Conservation (phyloP, 163 green algal genomes). For the Dunaliella salina region DNA sequence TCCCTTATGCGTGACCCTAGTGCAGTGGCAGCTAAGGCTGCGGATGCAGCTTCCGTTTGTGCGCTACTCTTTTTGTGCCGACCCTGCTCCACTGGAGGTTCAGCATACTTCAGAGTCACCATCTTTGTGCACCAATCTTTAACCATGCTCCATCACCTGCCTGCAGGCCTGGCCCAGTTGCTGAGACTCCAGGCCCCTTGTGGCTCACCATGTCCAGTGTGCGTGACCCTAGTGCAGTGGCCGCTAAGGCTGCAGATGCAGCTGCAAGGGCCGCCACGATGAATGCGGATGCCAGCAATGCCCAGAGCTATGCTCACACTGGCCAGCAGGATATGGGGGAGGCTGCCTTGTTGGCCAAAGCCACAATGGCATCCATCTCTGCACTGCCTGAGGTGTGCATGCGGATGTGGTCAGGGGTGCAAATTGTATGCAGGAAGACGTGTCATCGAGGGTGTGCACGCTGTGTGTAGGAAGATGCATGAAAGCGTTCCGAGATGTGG, state of each 20-base stretch:
- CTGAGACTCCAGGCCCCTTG: conserved; percentile 14
- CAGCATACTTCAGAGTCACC: too few relatives aligned
- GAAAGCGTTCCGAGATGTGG: not conserved
- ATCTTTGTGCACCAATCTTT: too few relatives aligned
- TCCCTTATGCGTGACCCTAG: conserved; percentile 11
- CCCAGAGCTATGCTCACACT: not conserved
- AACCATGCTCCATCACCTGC: too few relatives aligned
- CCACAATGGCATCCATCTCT: not conserved
- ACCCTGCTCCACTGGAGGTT: too few relatives aligned
- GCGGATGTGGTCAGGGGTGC: not conserved
- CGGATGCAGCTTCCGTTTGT: too few relatives aligned
- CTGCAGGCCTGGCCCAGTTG: conserved; percentile 19
- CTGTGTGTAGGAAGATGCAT: not conserved
- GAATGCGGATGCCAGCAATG: conserved; percentile 60
- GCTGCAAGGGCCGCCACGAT: conserved; percentile 43
- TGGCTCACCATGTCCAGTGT: conserved; percentile 15
- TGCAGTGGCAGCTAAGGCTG: conserved; percentile 16
- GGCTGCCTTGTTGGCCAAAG: not conserved
- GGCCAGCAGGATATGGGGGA: not conserved
- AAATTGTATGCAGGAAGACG: not conserved
- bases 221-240: conserved; percentile 16
- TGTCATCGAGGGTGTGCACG: not conserved
- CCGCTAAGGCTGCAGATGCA: conserved; percentile 26
- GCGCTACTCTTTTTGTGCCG: too few relatives aligned
- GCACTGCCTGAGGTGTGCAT: conserved; percentile 5